Percentiles rank a stretch among this genome's conserved stretches.
These are phyloP conservation scores for Fusarium sp. DNA, from an alignment of 2,329 filamentous ascomycete genomes.

Conservation along the genomic window DNA sequence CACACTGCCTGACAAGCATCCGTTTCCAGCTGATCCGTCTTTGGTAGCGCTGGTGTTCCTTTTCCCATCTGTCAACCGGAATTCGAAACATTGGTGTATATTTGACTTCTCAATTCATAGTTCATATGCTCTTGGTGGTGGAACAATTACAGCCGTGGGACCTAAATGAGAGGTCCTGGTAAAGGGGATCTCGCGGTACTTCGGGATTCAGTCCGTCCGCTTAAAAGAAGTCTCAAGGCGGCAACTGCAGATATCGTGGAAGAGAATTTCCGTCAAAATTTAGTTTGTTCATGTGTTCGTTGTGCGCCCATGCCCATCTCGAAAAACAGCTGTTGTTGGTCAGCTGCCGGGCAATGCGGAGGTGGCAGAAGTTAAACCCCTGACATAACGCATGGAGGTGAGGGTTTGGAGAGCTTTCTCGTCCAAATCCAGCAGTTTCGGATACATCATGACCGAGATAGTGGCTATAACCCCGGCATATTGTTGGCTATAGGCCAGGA, in stretches of 20 bases:
- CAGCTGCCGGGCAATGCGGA: slow-evolving; percentile 20
- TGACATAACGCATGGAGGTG: slow-evolving; percentile 10
- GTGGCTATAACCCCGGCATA: slow-evolving; percentile 15
- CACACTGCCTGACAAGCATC: not conserved
- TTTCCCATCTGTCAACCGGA: not conserved
- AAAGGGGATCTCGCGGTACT: slow-evolving; percentile 16
- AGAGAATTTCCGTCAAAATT: slow-evolving; percentile 5
- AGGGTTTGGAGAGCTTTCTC: slow-evolving; percentile 4
- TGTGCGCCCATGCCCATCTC: slow-evolving; percentile 1
- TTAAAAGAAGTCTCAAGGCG: slow-evolving; percentile 11
- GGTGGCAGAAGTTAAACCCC: slow-evolving; percentile 18
- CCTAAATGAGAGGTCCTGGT: not conserved
- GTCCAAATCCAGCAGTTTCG: slow-evolving; percentile 21
- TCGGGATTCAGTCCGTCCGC: slow-evolving; percentile 31
- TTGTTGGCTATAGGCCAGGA: slow-evolving; percentile 14
- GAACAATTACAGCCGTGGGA: not conserved
- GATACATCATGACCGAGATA: slow-evolving; percentile 23
- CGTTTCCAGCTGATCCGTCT: not conserved
- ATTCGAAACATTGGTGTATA: not conserved
- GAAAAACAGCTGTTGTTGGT: slow-evolving; percentile 9
- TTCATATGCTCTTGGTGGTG: not conserved
- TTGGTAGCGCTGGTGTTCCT: not conserved
- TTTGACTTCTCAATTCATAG: not conserved
- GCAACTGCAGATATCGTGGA: slow-evolving; percentile 2
- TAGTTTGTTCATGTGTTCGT: slow-evolving; percentile 24